Evolutionary conservation across 768 basidiomycete species (phyloP), one percentile per base, ranked within the genome.

Genomic region (Lyophyllum decastes): DNA sequence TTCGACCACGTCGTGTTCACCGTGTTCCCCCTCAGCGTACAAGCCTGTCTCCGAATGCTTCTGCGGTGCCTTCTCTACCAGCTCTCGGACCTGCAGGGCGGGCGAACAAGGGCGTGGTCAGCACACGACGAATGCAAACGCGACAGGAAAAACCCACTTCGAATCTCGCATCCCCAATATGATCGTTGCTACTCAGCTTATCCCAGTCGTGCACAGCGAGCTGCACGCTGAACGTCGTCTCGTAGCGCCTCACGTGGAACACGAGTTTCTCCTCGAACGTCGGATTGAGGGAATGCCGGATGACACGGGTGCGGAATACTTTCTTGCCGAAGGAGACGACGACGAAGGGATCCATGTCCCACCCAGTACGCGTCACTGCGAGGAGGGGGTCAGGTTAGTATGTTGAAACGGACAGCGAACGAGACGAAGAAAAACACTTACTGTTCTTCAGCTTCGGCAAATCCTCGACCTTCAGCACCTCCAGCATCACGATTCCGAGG

Each of bases 281-380:
- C 0, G 97, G 96, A 68, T 92, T 94, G 57, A 74, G 76, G 0
- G 84, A 87, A 71, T 95, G 93, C 3, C 94, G 84, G 54, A 95
- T 87, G 25, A 94, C 86, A 30, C 91, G 87, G 0, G 95, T 98
- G 2, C 95, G 82, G 76, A 98, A 98, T 4, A 98, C 92, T 70
- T 97, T 98, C 77, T 95, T 95, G 27, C 95, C 93, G 61, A 99
- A 99, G 2, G 93, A 94, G 61, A 95, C 83, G 60, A 99, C 94
- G 22, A 93, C 91, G 67, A 98, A 98, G 0, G 95, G 95, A 66
- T 98, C 95, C 95, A 98, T 97, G 69, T 98, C 95, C 83, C 88
- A 95, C 0, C 91, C 92, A 0, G 85, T 91, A 0, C 90, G 85
- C 1, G 88, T 93, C 85, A 93, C 91, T 92, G 55, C 11, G 5